Evolutionary conservation across 2,329 filamentous ascomycete species (phyloP).

Genomic region (Helotiales sp.): DNA sequence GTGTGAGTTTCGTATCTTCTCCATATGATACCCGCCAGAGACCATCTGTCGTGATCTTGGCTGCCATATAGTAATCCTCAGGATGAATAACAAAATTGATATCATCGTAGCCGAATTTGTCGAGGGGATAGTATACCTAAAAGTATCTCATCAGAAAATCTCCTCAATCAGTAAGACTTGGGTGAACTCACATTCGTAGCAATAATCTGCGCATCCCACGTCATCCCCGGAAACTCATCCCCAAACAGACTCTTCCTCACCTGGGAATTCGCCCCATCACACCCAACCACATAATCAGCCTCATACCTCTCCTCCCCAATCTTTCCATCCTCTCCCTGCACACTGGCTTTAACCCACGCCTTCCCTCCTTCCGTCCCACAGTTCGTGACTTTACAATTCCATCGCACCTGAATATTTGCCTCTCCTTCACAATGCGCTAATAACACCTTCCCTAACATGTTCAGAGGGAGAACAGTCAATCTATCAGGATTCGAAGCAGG

Average conservation of each 20-base stretch:
- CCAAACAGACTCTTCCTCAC: slow-evolving; percentile 53
- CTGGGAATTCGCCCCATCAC: slow-evolving; percentile 52
- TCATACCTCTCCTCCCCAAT: slow-evolving; percentile 34
- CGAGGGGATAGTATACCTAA: slow-evolving; percentile 64
- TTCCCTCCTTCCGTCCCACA: slow-evolving; percentile 49
- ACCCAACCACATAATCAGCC: slow-evolving; percentile 57
- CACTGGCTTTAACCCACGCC: slow-evolving; percentile 44
- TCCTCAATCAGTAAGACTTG: too few species aligned
- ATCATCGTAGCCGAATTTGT: slow-evolving; percentile 53
- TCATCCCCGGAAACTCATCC: slow-evolving; percentile 57
- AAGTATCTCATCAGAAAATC: too few species aligned
- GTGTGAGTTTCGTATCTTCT: slow-evolving; percentile 52
- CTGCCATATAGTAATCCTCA: slow-evolving; percentile 62
- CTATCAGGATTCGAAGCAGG: slow-evolving; percentile 30
- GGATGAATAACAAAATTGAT: slow-evolving; percentile 63
- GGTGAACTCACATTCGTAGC: slow-evolving; percentile 59
- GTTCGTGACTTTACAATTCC: slow-evolving; percentile 47
- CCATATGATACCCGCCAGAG: slow-evolving; percentile 66
- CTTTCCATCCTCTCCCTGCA: slow-evolving; percentile 34
- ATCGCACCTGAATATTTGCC: slow-evolving; percentile 40
- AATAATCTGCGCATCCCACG: slow-evolving; percentile 59
- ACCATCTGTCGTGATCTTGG: slow-evolving; percentile 57
- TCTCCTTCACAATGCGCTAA: slow-evolving; percentile 39
- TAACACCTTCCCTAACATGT: slow-evolving; percentile 43
- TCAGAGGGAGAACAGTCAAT: slow-evolving; percentile 46